Conservation (phyloP, 352 stramenopile species). For the Phytophthora constricta region DNA sequence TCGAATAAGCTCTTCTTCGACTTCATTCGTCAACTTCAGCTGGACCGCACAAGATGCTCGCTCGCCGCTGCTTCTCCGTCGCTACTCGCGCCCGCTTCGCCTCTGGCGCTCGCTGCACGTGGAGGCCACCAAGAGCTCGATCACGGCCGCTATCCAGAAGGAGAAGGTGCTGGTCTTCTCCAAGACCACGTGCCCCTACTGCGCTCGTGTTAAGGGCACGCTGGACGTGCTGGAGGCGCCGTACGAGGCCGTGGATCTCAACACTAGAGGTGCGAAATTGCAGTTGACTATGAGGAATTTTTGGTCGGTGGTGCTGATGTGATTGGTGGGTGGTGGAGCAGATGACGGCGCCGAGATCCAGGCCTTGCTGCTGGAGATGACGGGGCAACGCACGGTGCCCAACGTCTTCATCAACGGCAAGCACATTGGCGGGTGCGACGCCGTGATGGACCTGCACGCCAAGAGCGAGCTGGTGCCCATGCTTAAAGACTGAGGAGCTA, state of each 20-base stretch:
- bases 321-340: slow-evolving; percentile 3
- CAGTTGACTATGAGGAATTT: background rate
- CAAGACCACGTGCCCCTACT: slow-evolving; percentile 96
- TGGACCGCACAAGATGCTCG: slow-evolving; percentile 18
- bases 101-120: slow-evolving; percentile 50
- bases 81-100: slow-evolving; percentile 24
- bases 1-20: too few species aligned
- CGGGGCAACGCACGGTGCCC: slow-evolving; percentile 95
- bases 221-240: slow-evolving; percentile 77
- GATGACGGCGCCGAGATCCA: slow-evolving; percentile 93
- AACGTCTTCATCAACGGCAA: slow-evolving; percentile 98
- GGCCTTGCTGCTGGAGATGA: slow-evolving; percentile 89
- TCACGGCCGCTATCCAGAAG: slow-evolving; percentile 65
- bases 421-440: slow-evolving; percentile 96
- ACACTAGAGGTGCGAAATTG: slow-evolving; percentile 51
- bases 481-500: slow-evolving; percentile 51
- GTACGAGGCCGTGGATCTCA: slow-evolving; percentile 75
- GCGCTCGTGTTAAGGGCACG: slow-evolving; percentile 89
- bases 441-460: slow-evolving; percentile 58
- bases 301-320: background rate
- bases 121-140: slow-evolving; percentile 63
- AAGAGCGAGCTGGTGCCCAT: slow-evolving; percentile 61
- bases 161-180: slow-evolving; percentile 93
- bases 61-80: slow-evolving; percentile 27
- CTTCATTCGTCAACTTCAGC: background rate